Evolutionary conservation across 148 eudicot species (phyloP).

Genomic region (Silene conica): DNA sequence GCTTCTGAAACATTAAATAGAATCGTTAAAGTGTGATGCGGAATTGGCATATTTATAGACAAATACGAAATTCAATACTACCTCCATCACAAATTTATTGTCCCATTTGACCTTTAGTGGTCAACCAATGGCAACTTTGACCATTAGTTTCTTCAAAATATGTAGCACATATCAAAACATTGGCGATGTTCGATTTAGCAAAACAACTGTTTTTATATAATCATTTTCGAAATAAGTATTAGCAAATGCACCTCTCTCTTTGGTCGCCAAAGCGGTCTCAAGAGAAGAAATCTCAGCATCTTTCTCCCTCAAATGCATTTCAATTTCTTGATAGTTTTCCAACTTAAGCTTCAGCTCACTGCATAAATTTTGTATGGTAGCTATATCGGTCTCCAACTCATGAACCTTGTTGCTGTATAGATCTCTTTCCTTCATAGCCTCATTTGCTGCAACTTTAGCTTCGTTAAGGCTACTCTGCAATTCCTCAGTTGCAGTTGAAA

Average conservation of each 20-base stretch:
- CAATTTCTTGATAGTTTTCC: conserved; percentile 46
- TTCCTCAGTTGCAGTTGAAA: conserved; percentile 33
- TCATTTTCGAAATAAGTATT: too few species aligned
- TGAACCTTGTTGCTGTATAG: conserved; percentile 35
- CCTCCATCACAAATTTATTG: neutral
- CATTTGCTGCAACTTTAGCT: conserved; percentile 34
- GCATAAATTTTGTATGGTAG: conserved; percentile 39
- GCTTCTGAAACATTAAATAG: conserved; percentile 49
- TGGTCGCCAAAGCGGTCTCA: conserved; percentile 29
- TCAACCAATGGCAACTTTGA: too few species aligned
- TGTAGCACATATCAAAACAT: neutral
- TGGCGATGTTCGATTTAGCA: neutral
- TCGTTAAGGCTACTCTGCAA: conserved; percentile 52
- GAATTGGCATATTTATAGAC: neutral
- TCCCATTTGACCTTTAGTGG: neutral
- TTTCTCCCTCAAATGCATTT: conserved; percentile 37
- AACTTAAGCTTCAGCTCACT: conserved; percentile 45
- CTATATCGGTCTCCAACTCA: conserved; percentile 56
- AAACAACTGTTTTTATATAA: neutral
- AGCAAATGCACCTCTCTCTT: conserved; percentile 50
- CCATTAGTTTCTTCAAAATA: too few species aligned
- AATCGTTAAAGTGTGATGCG: conserved; percentile 17
- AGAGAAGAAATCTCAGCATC: conserved; percentile 54
- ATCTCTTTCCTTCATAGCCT: conserved; percentile 51
- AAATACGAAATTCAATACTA: neutral